Percentiles rank a stretch among this genome's conserved stretches.
phyloP scores from a whole-genome alignment of 306 rosid species.

The Acmispon strigosus region DNA sequence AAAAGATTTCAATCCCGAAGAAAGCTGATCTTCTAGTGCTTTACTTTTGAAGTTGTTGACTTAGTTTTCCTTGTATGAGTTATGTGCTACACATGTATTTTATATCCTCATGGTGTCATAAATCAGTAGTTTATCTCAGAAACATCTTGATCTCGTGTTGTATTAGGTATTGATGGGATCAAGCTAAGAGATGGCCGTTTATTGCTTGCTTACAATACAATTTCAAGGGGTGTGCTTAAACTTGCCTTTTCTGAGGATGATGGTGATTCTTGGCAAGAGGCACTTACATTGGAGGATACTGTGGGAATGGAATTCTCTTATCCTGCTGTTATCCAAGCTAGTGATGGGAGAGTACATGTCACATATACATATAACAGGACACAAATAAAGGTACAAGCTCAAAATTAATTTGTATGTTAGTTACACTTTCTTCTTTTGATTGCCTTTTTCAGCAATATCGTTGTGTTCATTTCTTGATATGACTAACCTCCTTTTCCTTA shows the following conservation, averaged over 20 bases:
- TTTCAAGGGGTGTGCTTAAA: constrained; percentile 76
- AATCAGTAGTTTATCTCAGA: neutral
- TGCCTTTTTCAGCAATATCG: neutral
- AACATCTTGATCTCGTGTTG: neutral
- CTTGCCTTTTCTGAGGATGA: constrained; percentile 70
- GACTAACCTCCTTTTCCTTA: constrained; percentile 18
- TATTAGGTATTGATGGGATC: constrained; percentile 79
- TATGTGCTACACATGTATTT: neutral
- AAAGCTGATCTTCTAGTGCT: constrained; percentile 7
- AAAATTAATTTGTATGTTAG: neutral
- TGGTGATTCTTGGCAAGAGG: constrained; percentile 81
- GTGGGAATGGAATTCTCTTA: constrained; percentile 81
- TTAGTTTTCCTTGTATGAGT: neutral
- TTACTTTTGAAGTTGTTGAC: neutral
- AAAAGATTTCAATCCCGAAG: neutral
- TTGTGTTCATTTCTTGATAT: neutral
- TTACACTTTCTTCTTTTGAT: constrained; percentile 1
- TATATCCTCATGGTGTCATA: constrained; percentile 6
- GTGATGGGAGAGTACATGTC: constrained; percentile 71
- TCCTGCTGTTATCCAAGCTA: constrained; percentile 89
- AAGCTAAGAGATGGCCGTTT: constrained; percentile 68
- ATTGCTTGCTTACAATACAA: constrained; percentile 63
- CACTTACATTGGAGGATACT: constrained; percentile 63
- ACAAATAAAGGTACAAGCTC: constrained; percentile 67
- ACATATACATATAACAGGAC: constrained; percentile 82